Evolutionary conservation across 495 filamentous ascomycete genomes (phyloP).

Genomic region (Umbilicaria muhlenbergii): DNA sequence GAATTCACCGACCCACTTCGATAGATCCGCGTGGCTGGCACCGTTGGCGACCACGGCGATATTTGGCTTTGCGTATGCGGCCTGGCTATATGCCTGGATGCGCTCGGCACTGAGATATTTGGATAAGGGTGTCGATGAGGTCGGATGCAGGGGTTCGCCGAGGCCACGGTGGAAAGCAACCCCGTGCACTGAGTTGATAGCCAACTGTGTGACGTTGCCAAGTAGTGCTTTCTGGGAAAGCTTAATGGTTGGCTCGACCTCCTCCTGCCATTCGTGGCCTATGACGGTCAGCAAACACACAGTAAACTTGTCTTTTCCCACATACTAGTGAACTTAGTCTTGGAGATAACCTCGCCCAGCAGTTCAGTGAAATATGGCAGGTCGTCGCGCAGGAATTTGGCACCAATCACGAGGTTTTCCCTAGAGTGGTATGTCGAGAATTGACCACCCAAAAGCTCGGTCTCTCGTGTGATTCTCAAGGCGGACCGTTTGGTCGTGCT

Average conservation of each 20-base stretch:
- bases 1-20: conserved; percentile 88
- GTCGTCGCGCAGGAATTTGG: conserved; percentile 88
- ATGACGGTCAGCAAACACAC: conserved; percentile 2
- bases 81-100: conserved; percentile 53
- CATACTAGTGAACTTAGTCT: conserved; percentile 76
- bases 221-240: conserved; percentile 53
- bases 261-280: conserved; percentile 75
- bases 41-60: conserved; percentile 85
- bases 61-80: conserved; percentile 75
- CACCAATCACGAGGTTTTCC: conserved; percentile 79
- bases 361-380: conserved; percentile 96
- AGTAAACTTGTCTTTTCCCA: conserved; percentile 5
- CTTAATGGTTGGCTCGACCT: conserved; percentile 58
- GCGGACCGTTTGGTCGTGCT: conserved; percentile 73
- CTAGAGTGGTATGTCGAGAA: conserved; percentile 73
- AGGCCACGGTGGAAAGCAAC: conserved; percentile 92
- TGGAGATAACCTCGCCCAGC: conserved; percentile 74
- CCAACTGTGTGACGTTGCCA: conserved; percentile 50
- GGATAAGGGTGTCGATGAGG: conserved; percentile 47
- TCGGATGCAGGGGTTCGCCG: conserved; percentile 56
- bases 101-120: conserved; percentile 62
- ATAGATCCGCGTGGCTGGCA: conserved; percentile 54
- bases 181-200: conserved; percentile 71
- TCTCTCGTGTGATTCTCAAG: conserved; percentile 82
- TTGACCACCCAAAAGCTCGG: conserved; percentile 83